Evolutionary conservation across 2,329 filamentous ascomycete species (phyloP).

Genomic region (Claviceps digitariae): DNA sequence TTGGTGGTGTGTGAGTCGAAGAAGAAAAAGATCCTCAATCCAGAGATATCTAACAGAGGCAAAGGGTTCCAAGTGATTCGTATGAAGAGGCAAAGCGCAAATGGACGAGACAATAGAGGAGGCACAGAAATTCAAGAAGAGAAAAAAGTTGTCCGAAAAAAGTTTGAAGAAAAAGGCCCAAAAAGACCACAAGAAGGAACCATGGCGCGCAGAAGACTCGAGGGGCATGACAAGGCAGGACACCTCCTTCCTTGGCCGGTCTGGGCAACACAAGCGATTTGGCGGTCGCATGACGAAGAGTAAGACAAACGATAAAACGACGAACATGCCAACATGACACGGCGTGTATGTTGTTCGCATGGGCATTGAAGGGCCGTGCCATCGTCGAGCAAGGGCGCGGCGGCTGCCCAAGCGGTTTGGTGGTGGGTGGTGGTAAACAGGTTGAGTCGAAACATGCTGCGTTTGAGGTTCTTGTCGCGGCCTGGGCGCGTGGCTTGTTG

Average conservation of each 20-base stretch:
- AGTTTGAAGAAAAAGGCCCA: background rate
- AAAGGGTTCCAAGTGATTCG: no score
- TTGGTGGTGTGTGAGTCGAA: no score
- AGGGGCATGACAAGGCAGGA: background rate
- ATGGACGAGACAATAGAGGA: background rate
- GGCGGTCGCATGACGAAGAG: background rate
- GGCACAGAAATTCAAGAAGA: background rate
- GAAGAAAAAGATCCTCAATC: no score
- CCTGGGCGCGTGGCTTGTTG: background rate
- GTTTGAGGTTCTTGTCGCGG: conserved; percentile 3
- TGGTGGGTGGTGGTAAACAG: background rate
- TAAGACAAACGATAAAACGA: no score
- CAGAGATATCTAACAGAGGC: no score
- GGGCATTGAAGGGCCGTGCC: no score
- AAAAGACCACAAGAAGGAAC: background rate
- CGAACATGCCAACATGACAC: background rate
- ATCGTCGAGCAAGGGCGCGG: background rate
- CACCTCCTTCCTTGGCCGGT: background rate
- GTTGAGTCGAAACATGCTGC: conserved; percentile 1
- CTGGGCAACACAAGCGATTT: background rate
- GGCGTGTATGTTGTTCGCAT: no score
- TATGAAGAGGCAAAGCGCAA: background rate
- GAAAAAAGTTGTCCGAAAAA: no score
- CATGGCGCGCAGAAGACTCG: background rate
- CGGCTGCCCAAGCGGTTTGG: background rate